Base-by-base conservation (phyloP, 2,329 filamentous ascomycete species). In the Pseudogymnoascus sp. region DNA sequence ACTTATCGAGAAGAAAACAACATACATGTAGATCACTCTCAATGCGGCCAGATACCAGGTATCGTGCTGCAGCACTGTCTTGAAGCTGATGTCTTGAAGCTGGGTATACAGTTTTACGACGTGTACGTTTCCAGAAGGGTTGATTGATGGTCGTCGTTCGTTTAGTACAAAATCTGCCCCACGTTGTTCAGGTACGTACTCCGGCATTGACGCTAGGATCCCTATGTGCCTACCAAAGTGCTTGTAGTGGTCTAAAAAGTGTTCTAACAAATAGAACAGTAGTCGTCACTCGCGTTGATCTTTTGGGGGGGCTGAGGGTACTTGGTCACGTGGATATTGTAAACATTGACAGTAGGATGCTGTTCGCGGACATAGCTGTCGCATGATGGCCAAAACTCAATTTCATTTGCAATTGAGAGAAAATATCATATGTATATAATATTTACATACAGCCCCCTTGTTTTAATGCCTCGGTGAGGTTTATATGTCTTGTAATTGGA, bases 131-230 rank as follows among this genome's bases (percentile, higher is more conserved):
- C 45, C 45, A 52, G 45, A 52, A 52, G 45, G 25, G 45, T 52
- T 52, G 45, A 52, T 52, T 52, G 45, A 52, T 52, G 45, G 45
- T 52, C 45, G 45, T 52, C 45, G 45, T 52, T 52, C 45, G 45
- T 52, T 52, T 52, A 52, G 45, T 52, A 8, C 45, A 52, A 52
- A 52, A 52, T 16, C n/a, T 52, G 45, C 45, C 45, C 45, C 45
- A 52, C 45, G 45, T 52, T 52, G 45, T 52, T 52, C 45, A 52
- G 45, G 45, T 52, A 52, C 45, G 45, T 52, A 52, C 45, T 52
- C 5, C 45, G 25, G 9, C 45, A 52, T 5, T 52, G 45, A 52
- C 45, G 45, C 45, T 52, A 33, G 25, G 25, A 52, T 52, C n/a
- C n/a, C 8, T 30, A 52, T 52, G 14, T 52, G 25, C 12, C 25